These are phyloP conservation scores for Hammondia hammondi DNA, from an alignment of 169 alveolate species.

Conservation along the genomic window DNA sequence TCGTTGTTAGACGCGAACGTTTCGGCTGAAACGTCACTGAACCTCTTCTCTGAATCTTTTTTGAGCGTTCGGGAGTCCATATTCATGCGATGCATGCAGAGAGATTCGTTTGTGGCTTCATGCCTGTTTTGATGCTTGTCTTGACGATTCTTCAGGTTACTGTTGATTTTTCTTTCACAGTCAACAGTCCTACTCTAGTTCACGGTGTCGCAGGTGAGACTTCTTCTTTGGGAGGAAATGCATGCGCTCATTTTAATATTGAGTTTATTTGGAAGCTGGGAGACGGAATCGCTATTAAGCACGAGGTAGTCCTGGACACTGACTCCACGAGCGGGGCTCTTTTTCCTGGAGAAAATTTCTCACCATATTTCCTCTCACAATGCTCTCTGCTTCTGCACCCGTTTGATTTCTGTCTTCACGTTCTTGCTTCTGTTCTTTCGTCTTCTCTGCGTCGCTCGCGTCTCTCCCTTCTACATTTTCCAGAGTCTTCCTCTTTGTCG, in stretches of 20 bases:
- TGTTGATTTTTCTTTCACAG: neutral
- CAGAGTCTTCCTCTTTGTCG: neutral
- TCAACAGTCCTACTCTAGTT: neutral
- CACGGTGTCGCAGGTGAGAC: constrained; percentile 9
- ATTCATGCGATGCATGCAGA: neutral
- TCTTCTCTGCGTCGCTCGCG: neutral
- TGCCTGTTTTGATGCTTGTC: neutral
- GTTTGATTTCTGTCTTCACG: neutral
- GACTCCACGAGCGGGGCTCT: too few relatives aligned
- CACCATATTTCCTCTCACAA: too few relatives aligned
- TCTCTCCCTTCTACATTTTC: neutral
- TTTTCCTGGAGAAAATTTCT: too few relatives aligned
- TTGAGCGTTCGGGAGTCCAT: too few relatives aligned
- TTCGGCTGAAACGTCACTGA: too few relatives aligned
- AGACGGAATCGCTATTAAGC: too few relatives aligned
- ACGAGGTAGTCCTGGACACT: too few relatives aligned
- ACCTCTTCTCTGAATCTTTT: too few relatives aligned
- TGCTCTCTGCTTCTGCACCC: neutral
- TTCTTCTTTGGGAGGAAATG: neutral
- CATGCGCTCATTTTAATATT: neutral
- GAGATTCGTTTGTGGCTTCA: neutral
- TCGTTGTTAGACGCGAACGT: too few relatives aligned
- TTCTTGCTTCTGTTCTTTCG: neutral
- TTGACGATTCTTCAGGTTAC: neutral
- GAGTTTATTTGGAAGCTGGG: too few relatives aligned